These are phyloP conservation scores for Schwanniomyces occidentalis DNA, from an alignment of 805 yeast genomes.

Conservation along the genomic window DNA sequence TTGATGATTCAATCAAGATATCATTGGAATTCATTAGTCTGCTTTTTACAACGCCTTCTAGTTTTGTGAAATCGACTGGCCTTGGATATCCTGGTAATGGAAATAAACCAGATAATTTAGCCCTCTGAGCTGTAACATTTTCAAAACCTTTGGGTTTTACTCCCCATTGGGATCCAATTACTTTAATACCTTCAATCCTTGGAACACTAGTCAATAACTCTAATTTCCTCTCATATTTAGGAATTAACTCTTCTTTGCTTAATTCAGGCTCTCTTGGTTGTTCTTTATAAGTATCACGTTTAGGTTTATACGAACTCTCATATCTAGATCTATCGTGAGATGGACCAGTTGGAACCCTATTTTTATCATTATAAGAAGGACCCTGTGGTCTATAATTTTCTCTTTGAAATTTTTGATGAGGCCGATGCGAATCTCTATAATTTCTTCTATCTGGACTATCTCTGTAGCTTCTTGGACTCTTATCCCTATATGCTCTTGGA, in stretches of 20 bases:
- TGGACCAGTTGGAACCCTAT: background rate
- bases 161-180: slow-evolving; percentile 66
- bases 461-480: slow-evolving; percentile 4
- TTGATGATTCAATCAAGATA: slow-evolving; percentile 33
- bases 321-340: too few species aligned
- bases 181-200: slow-evolving; percentile 52
- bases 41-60: slow-evolving; percentile 39
- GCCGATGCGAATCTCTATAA: background rate
- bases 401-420: background rate
- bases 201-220: slow-evolving; percentile 38
- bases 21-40: slow-evolving; percentile 29
- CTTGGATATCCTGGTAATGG: slow-evolving; percentile 69
- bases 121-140: slow-evolving; percentile 69
- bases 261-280: slow-evolving; percentile 14
- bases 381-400: slow-evolving; percentile 1
- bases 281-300: too few species aligned
- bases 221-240: slow-evolving; percentile 23
- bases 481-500: slow-evolving; percentile 1
- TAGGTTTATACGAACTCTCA: too few species aligned
- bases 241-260: slow-evolving; percentile 21
- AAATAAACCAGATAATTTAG: slow-evolving; percentile 76
- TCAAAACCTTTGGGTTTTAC: slow-evolving; percentile 71
- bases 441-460: slow-evolving; percentile 7
- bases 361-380: background rate
- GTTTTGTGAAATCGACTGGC: slow-evolving; percentile 42